Evolutionary conservation across 1,284 basidiomycete genomes (phyloP).

Genomic region (Leccinum holopus): DNA sequence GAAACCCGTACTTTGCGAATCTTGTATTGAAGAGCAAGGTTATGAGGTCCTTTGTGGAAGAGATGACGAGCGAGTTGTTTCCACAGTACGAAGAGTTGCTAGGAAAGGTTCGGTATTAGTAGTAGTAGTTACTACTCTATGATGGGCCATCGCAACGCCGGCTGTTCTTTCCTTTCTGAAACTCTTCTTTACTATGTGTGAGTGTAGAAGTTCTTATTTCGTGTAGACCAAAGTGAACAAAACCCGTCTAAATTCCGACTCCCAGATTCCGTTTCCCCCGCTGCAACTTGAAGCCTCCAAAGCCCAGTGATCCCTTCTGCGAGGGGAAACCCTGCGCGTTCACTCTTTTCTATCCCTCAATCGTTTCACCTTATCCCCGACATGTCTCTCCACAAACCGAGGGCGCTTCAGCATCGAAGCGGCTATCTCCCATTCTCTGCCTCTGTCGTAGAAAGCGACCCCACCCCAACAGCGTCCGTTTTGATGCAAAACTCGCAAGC

Average conservation of each 20-base stretch:
- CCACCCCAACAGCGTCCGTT: constrained; percentile 27
- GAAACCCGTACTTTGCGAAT: constrained; percentile 31
- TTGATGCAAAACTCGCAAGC: constrained; percentile 24
- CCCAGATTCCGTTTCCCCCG: neutral
- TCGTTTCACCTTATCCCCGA: neutral
- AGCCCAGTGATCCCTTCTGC: constrained; percentile 24
- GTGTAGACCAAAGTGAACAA: constrained; percentile 17
- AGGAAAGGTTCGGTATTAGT: constrained; percentile 9
- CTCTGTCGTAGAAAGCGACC: constrained; percentile 23
- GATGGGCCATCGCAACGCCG: constrained; percentile 18
- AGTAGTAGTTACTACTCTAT: neutral
- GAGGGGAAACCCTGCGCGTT: constrained; percentile 11
- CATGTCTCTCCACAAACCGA: constrained; percentile 18
- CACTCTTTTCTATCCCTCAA: neutral
- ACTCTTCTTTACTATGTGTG: neutral
- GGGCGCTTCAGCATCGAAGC: constrained; percentile 16
- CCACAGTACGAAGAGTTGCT: constrained; percentile 30
- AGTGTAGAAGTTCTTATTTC: neutral
- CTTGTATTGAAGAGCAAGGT: constrained; percentile 26
- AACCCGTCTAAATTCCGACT: constrained; percentile 10
- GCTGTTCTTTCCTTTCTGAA: neutral
- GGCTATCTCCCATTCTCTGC: constrained; percentile 23
- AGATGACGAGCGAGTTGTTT: constrained; percentile 29
- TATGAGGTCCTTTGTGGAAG: constrained; percentile 22
- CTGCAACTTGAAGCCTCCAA: neutral